phyloP scores from a whole-genome alignment of 179 eudicot genomes.

The Spinacia oleracea region DNA sequence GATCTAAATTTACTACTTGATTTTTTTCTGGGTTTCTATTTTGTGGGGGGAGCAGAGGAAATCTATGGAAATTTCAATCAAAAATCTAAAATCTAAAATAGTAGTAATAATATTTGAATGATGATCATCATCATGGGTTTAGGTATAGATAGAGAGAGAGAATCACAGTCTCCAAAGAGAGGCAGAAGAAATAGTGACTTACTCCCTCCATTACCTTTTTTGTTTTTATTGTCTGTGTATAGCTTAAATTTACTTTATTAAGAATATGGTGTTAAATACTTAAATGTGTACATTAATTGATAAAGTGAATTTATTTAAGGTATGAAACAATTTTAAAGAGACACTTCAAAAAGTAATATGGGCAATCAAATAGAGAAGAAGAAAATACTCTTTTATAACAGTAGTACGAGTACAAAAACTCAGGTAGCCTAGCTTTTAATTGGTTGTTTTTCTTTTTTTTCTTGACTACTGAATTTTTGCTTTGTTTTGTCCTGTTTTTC shows the following conservation, averaged over 20 bases:
- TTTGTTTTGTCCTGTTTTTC: slow-evolving; percentile 34
- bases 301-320: too few species aligned
- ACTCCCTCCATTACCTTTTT: too few species aligned
- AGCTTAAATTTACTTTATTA: too few species aligned
- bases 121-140: slow-evolving; percentile 12
- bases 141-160: background rate
- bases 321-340: too few species aligned
- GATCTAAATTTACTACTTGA: background rate
- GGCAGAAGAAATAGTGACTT: slow-evolving; percentile 9
- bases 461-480: background rate
- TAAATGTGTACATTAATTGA: too few species aligned
- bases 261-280: too few species aligned
- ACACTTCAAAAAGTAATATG: too few species aligned
- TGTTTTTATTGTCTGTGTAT: too few species aligned
- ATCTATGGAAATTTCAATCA: slow-evolving; percentile 21
- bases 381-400: slow-evolving; percentile 19
- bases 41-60: slow-evolving; percentile 23
- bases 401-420: slow-evolving; percentile 13
- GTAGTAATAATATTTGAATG: background rate
- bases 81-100: slow-evolving; percentile 24
- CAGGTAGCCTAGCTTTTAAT: slow-evolving; percentile 20
- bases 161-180: slow-evolving; percentile 22
- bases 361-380: too few species aligned
- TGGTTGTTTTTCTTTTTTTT: background rate
- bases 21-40: background rate